phyloP scores from a whole-genome alignment of 2,329 filamentous ascomycete species.

The Alternaria incomplexa region DNA sequence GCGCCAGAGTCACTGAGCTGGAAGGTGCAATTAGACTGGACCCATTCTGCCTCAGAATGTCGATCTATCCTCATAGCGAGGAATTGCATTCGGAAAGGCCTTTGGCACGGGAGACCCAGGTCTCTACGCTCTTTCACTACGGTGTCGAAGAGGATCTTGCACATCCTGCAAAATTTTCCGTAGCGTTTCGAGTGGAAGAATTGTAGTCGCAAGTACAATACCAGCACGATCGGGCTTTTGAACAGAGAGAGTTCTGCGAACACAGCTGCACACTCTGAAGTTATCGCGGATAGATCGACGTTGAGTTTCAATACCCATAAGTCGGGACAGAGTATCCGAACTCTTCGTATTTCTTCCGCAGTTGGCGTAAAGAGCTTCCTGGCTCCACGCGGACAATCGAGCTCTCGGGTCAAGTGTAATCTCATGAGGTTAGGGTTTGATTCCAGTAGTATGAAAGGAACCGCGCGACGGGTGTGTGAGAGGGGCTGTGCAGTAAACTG shows the following conservation, averaged over 20 bases:
- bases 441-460: background rate
- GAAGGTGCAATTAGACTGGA: background rate
- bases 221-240: background rate
- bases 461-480: background rate
- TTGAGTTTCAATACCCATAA: background rate
- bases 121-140: background rate
- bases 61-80: background rate
- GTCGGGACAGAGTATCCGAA: background rate
- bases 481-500: background rate
- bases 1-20: background rate
- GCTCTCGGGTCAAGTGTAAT: background rate
- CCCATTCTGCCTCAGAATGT: background rate
- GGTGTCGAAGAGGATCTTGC: background rate
- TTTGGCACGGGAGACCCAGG: background rate
- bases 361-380: background rate
- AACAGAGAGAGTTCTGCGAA: conserved; percentile 2
- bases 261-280: background rate
- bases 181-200: background rate
- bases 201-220: background rate
- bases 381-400: background rate
- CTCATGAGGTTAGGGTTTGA: background rate
- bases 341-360: background rate
- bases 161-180: background rate
- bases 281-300: background rate
- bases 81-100: background rate